Base-by-base conservation (phyloP, 2,329 filamentous ascomycete species). In the Trichoderma harzianum region DNA sequence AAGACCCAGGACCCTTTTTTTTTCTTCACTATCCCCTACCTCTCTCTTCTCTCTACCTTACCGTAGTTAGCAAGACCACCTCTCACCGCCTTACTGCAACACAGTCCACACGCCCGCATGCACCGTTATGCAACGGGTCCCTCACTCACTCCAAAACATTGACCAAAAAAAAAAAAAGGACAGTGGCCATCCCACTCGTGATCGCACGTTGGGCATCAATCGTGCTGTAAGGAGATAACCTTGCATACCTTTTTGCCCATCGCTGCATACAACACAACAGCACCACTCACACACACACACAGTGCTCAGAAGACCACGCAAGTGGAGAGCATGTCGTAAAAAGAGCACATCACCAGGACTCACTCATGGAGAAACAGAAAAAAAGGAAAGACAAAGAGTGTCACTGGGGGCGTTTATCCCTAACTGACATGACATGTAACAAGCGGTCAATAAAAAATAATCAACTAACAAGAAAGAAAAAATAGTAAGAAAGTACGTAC, bases 181-280 rank as follows among this genome's bases (percentile, higher is more conserved):
- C 39, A 58, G 28, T 58, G 36, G 28, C 36, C 53, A 47, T 39
- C 21, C 32, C 34, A 47, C 65, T 32, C 66, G 66, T 69, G 66
- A 69, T 69, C 57, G 57, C 57, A n/a, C n/a, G 66, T 69, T 69
- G 66, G 66, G 66, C 57, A 69, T 51, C 66, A 69, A 69, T 62
- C 28, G 66, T 21, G 34, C 28, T 53, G 16, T 14, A 30, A 26
- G 26, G 26, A 53, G n/a, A 61, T 51, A 68, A 30, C 55, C 64
- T 67, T 67, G 30, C 51, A 58, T 60, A 21, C 34, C 43, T 24
- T 16, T 16, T 28, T 12, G 16, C 24, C 11, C 62, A 62, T 64
- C 26, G 6, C 21, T 39, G 36, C 34, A 26, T 32, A 30, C 55
- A 58, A 30, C 55, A 30, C 34, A 16, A 18, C 34, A 7, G 16